phyloP scores from a whole-genome alignment of 106 monocot species.

The Acorus gramineus region DNA sequence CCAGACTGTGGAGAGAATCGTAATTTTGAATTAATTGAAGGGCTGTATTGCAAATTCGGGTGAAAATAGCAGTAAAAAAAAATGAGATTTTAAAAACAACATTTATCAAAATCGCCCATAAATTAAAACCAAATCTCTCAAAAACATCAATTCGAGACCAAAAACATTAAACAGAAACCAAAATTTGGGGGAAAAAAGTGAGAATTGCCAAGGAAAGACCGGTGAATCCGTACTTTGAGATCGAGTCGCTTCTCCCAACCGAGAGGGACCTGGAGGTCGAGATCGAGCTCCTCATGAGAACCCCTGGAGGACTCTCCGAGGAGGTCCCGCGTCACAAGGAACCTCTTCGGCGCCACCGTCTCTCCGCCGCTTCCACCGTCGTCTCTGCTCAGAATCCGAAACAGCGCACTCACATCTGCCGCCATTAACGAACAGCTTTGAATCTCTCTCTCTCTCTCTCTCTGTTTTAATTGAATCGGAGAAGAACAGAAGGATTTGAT shows the following conservation, averaged over 20 bases:
- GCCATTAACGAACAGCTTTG: conserved; percentile 15
- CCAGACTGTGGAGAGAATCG: no score
- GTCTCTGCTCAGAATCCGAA: neutral
- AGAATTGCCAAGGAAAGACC: neutral
- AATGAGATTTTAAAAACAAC: no score
- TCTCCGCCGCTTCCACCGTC: conserved; percentile 8
- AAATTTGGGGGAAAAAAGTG: neutral
- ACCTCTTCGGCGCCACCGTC: conserved; percentile 3
- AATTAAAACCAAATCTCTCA: no score
- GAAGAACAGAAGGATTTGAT: no score
- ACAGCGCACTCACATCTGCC: conserved; percentile 26
- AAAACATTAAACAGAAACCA: conserved; percentile 21
- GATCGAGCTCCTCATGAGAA: conserved; percentile 18
- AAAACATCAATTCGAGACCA: no score
- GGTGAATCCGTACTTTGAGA: neutral
- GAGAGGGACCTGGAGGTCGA: conserved; percentile 15
- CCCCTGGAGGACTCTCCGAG: conserved; percentile 14
- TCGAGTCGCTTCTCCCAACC: conserved; percentile 11
- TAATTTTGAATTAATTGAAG: no score
- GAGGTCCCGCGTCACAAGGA: conserved; percentile 16
- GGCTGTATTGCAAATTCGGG: no score
- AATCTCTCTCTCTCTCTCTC: no score
- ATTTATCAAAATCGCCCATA: no score
- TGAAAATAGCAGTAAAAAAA: no score
- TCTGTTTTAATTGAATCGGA: no score